A percentile compares a stretch with the other conserved stretches of the same genome.
Evolutionary conservation across 306 rosid species (phyloP).

Genomic region (Rosa lucieae): DNA sequence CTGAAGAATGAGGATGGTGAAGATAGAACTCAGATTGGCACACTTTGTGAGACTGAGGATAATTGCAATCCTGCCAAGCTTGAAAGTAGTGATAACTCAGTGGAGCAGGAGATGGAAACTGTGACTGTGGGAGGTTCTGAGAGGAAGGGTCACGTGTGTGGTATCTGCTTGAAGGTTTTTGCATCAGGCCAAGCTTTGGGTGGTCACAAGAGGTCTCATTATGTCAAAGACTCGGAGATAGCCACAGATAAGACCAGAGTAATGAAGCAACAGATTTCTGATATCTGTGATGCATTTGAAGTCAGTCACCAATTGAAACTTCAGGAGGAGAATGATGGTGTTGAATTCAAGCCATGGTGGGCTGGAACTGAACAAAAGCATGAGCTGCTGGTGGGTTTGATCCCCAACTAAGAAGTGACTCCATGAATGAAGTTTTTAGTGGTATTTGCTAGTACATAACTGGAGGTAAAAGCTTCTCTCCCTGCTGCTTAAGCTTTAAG

Average conservation of each 20-base stretch:
- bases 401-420: constrained; percentile 28
- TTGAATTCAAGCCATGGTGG: constrained; percentile 37
- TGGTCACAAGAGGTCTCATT: constrained; percentile 55
- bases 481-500: constrained; percentile 9
- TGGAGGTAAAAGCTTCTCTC: constrained; percentile 18
- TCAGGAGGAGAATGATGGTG: constrained; percentile 27
- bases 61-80: not conserved
- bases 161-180: constrained; percentile 49
- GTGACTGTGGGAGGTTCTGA: constrained; percentile 17
- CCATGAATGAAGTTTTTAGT: constrained; percentile 4
- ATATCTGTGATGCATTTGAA: constrained; percentile 17
- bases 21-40: not conserved
- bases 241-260: constrained; percentile 22
- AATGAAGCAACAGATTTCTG: constrained; percentile 26
- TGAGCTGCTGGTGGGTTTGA: constrained; percentile 28
- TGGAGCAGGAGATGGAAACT: constrained; percentile 16
- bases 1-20: constrained; percentile 7
- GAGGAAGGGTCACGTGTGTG: constrained; percentile 32
- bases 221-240: constrained; percentile 17
- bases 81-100: constrained; percentile 11
- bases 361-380: constrained; percentile 32
- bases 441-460: not conserved
- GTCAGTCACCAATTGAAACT: constrained; percentile 4
- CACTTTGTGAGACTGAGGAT: constrained; percentile 17
- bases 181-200: constrained; percentile 57